phyloP scores from a whole-genome alignment of 2,329 filamentous ascomycete genomes.

The Dothidotthia symphoricarpi region DNA sequence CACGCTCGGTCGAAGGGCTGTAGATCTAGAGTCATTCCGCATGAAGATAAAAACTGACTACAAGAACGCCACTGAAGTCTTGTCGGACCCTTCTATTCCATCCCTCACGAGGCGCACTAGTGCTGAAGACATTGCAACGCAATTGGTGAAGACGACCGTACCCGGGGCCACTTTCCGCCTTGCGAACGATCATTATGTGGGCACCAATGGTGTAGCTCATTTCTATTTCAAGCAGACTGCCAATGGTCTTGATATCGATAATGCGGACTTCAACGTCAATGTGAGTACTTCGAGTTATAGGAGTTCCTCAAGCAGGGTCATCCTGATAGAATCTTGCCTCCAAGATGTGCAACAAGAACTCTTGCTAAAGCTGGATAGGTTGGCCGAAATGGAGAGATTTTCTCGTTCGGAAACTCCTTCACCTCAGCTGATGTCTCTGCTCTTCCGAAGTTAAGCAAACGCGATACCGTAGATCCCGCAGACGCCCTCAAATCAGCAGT shows the following conservation, averaged over 20 bases:
- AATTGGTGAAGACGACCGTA: conserved; percentile 34
- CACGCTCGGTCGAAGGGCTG: conserved; percentile 15
- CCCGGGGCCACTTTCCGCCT: conserved; percentile 51
- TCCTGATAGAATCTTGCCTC: background rate
- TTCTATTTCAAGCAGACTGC: conserved; percentile 61
- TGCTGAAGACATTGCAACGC: conserved; percentile 32
- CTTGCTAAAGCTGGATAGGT: conserved; percentile 41
- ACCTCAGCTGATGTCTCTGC: conserved; percentile 39
- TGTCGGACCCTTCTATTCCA: conserved; percentile 18
- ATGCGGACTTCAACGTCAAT: conserved; percentile 56
- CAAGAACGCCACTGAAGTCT: conserved; percentile 18
- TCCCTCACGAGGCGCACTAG: conserved; percentile 23
- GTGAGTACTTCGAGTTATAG: background rate
- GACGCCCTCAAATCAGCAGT: conserved; percentile 47
- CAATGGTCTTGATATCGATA: conserved; percentile 60
- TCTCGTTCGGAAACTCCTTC: conserved; percentile 55
- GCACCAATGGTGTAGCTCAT: conserved; percentile 57
- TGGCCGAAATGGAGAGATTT: conserved; percentile 50
- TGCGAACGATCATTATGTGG: conserved; percentile 54
- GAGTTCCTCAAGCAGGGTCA: background rate
- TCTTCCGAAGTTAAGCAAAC: conserved; percentile 31
- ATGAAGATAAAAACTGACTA: conserved; percentile 19
- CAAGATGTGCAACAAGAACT: background rate
- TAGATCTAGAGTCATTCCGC: conserved; percentile 33
- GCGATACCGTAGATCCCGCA: conserved; percentile 46